Conservation (phyloP, 495 filamentous ascomycete genomes). For the Xylaria cubensis region DNA sequence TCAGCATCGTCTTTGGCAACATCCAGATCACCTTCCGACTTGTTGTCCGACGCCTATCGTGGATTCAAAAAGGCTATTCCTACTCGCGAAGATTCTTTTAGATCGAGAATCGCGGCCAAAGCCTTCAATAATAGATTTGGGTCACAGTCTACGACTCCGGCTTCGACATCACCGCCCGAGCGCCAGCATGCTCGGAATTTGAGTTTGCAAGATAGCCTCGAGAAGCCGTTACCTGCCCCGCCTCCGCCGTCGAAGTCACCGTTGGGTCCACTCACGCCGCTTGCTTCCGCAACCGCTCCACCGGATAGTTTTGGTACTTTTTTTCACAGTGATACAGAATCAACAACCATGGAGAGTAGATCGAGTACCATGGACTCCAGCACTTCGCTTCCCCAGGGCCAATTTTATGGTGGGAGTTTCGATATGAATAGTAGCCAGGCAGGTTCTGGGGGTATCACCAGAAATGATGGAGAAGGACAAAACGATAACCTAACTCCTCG, state of each 20-base stretch:
- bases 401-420: constrained; percentile 46
- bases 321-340: constrained; percentile 32
- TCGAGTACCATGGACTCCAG: constrained; percentile 68
- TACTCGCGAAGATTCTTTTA: constrained; percentile 46
- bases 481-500: constrained; percentile 55
- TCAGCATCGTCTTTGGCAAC: constrained; percentile 31
- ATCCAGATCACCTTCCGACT: constrained; percentile 47
- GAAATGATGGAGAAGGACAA: constrained; percentile 52
- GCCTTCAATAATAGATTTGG: constrained; percentile 33
- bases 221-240: constrained; percentile 59
- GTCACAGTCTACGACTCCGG: constrained; percentile 36
- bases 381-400: constrained; percentile 53
- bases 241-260: constrained; percentile 51
- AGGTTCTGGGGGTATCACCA: constrained; percentile 52
- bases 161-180: constrained; percentile 33
- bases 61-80: constrained; percentile 57
- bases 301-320: constrained; percentile 5
- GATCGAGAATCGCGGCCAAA: constrained; percentile 43
- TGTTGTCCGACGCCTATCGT: constrained; percentile 57
- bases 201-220: constrained; percentile 57
- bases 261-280: constrained; percentile 43
- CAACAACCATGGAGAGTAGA: constrained; percentile 47
- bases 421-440: constrained; percentile 64
- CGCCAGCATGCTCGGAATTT: constrained; percentile 55
- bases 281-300: constrained; percentile 10